Conservation (phyloP, 257 asterid species). For the Rhazya stricta region DNA sequence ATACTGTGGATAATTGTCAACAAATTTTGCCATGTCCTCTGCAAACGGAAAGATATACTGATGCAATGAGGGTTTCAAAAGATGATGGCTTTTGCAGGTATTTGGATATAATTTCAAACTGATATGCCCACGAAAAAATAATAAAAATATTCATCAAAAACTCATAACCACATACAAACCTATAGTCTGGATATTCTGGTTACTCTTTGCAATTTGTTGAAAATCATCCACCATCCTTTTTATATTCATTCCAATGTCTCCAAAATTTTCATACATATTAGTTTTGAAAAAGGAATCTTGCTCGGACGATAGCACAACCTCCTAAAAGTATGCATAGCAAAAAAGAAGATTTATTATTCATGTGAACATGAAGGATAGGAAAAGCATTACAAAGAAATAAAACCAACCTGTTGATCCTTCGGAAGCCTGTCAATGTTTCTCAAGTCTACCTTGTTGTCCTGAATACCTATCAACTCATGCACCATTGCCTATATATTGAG, state of each 20-base stretch:
- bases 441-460: conserved; percentile 90
- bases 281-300: conserved; percentile 93
- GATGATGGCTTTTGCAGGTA: conserved; percentile 7
- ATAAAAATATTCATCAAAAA: background rate
- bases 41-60: conserved; percentile 30
- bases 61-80: conserved; percentile 23
- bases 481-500: conserved; percentile 77
- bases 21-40: conserved; percentile 99
- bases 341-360: conserved; percentile 20
- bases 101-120: too few relatives aligned
- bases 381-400: conserved; percentile 13
- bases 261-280: conserved; percentile 90
- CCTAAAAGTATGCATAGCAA: conserved; percentile 42
- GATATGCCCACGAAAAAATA: background rate
- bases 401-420: conserved; percentile 79
- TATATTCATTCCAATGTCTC: conserved; percentile 97
- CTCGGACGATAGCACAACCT: conserved; percentile 92
- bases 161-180: conserved; percentile 44
- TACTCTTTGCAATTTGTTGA: conserved; percentile 88
- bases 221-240: conserved; percentile 94
- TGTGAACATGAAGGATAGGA: conserved; percentile 11
- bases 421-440: conserved; percentile 57
- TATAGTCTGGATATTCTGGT: conserved; percentile 95
- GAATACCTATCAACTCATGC: conserved; percentile 88
- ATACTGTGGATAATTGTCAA: conserved; percentile 96